These are phyloP conservation scores for Boletus huronensis DNA, from an alignment of 768 basidiomycete genomes.

Conservation along the genomic window DNA sequence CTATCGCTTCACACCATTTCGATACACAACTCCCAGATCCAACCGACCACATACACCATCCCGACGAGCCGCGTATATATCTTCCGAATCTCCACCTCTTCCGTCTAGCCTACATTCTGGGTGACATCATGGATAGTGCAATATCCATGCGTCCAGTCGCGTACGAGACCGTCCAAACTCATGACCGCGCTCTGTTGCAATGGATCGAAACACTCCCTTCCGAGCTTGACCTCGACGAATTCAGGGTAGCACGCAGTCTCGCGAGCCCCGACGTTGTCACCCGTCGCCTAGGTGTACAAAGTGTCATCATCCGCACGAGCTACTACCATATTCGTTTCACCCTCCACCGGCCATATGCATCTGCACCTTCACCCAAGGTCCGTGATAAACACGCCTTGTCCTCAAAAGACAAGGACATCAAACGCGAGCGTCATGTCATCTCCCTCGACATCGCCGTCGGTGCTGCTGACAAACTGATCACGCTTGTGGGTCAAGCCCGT, in stretches of 20 bases:
- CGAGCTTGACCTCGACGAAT: slow-evolving; percentile 77
- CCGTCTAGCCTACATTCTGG: slow-evolving; percentile 71
- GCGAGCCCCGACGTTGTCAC: slow-evolving; percentile 57
- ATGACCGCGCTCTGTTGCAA: slow-evolving; percentile 65
- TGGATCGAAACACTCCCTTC: slow-evolving; percentile 77
- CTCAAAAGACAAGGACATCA: slow-evolving; percentile 25
- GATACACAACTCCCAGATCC: slow-evolving; percentile 75
- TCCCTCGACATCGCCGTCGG: slow-evolving; percentile 72
- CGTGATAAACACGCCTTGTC: slow-evolving; percentile 32
- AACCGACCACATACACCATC: slow-evolving; percentile 41
- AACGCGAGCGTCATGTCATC: slow-evolving; percentile 44
- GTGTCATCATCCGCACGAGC: slow-evolving; percentile 73
- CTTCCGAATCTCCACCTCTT: slow-evolving; percentile 75
- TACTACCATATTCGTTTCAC: slow-evolving; percentile 84
- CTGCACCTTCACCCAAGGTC: slow-evolving; percentile 23
- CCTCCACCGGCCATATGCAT: slow-evolving; percentile 74
- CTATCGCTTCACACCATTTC: slow-evolving; percentile 78
- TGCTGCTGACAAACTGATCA: slow-evolving; percentile 75
- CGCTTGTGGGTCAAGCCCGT: slow-evolving; percentile 70
- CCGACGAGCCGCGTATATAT: slow-evolving; percentile 63
- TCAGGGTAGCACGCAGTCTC: slow-evolving; percentile 66
- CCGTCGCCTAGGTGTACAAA: slow-evolving; percentile 73
- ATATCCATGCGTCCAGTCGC: slow-evolving; percentile 77
- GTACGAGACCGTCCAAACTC: slow-evolving; percentile 67
- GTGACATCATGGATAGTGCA: slow-evolving; percentile 83